phyloP scores from a whole-genome alignment of 1,139 yeast genomes.

The Scheffersomyces quercinus region DNA sequence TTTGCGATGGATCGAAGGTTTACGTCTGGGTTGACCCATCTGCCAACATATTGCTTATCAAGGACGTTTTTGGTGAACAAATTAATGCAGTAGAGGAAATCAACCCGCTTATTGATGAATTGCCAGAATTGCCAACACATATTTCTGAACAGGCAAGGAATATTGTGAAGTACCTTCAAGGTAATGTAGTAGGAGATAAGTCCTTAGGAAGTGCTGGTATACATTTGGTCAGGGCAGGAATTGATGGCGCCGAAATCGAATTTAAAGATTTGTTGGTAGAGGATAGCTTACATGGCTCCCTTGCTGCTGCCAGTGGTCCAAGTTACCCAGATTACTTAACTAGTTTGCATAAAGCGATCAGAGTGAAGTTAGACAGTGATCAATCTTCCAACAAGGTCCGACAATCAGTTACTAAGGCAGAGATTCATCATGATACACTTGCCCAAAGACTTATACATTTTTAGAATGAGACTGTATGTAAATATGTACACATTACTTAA shows the following conservation, averaged over 20 bases:
- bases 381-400: constrained; percentile 34
- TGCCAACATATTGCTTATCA: constrained; percentile 65
- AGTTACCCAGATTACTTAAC: constrained; percentile 62
- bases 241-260: constrained; percentile 61
- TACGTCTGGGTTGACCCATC: constrained; percentile 72
- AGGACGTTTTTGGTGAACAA: constrained; percentile 70
- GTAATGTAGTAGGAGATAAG: constrained; percentile 35
- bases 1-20: constrained; percentile 68
- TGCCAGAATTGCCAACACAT: constrained; percentile 72
- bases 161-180: constrained; percentile 53
- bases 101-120: constrained; percentile 52
- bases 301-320: constrained; percentile 41
- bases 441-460: constrained; percentile 45
- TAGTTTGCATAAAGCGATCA: constrained; percentile 60
- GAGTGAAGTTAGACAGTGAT: constrained; percentile 52
- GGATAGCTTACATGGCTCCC: constrained; percentile 49
- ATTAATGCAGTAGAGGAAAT: constrained; percentile 46
- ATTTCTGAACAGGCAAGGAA: constrained; percentile 70
- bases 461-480: constrained; percentile 11
- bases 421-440: constrained; percentile 29
- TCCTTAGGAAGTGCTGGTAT: constrained; percentile 42
- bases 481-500: constrained; percentile 6
- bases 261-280: constrained; percentile 69
- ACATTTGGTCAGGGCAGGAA: constrained; percentile 63
- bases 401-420: constrained; percentile 31